Percentiles rank a stretch among this genome's conserved stretches.
These are phyloP conservation scores for Aspergillus sp. DNA, from an alignment of 2,329 filamentous ascomycete species.

Conservation along the genomic window DNA sequence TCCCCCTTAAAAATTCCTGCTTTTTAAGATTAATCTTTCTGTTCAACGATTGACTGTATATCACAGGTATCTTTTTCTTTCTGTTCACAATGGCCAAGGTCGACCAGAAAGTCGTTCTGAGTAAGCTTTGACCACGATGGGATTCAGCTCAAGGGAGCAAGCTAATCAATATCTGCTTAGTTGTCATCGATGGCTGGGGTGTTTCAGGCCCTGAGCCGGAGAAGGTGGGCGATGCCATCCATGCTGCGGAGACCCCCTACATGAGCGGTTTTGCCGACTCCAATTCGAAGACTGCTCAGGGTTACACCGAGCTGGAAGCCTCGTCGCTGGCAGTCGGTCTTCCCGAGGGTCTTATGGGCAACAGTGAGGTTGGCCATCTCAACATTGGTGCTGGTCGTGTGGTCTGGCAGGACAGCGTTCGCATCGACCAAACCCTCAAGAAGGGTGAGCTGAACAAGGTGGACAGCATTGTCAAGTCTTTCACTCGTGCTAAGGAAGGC, in stretches of 20 bases:
- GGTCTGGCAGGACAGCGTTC: constrained; percentile 97
- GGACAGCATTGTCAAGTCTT: constrained; percentile 70
- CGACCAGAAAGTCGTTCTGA: constrained; percentile 66
- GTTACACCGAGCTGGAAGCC: constrained; percentile 89
- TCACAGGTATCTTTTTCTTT: constrained; percentile 10
- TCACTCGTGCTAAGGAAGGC: constrained; percentile 75
- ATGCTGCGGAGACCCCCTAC: constrained; percentile 83
- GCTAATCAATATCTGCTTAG: constrained; percentile 42
- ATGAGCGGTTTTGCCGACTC: constrained; percentile 79
- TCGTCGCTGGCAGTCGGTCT: constrained; percentile 94
- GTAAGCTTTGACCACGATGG: constrained; percentile 42
- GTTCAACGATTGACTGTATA: constrained; percentile 15
- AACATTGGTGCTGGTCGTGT: constrained; percentile 97
- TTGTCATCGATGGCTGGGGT: constrained; percentile 99
- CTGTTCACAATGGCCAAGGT: constrained; percentile 57
- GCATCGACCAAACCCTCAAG: constrained; percentile 91
- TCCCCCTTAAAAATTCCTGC: constrained; percentile 1
- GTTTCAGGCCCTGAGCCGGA: constrained; percentile 75
- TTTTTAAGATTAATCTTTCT: not conserved
- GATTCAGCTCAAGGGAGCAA: constrained; percentile 14
- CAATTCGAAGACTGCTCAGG: constrained; percentile 68
- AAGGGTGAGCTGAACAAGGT: constrained; percentile 73
- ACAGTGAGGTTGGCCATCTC: constrained; percentile 96
- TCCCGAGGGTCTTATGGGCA: constrained; percentile 96
- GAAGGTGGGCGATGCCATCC: constrained; percentile 89